Conservation (phyloP, 768 basidiomycete species). For the Kwoniella mangroviensis region DNA sequence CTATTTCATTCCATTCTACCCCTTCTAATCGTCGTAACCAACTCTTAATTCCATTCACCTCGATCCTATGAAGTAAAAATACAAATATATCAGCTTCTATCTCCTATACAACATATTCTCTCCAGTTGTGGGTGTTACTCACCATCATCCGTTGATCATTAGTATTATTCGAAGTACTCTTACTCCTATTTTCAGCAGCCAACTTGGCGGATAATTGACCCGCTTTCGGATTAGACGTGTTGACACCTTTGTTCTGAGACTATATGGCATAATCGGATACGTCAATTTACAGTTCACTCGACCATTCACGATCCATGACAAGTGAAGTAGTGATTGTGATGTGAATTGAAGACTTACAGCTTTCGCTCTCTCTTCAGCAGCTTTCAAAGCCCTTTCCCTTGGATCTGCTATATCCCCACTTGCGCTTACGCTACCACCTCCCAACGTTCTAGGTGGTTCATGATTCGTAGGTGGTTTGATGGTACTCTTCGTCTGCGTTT, state of each 20-base stretch:
- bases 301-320: not conserved
- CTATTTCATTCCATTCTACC: not conserved
- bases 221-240: slow-evolving; percentile 48
- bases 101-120: not conserved
- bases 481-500: too few species aligned
- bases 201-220: slow-evolving; percentile 53
- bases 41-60: slow-evolving; percentile 23
- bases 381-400: slow-evolving; percentile 49
- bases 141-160: slow-evolving; percentile 51
- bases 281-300: not conserved
- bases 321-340: too few species aligned
- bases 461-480: not conserved
- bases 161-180: slow-evolving; percentile 19
- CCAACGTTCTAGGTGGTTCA: slow-evolving; percentile 34
- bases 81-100: not conserved
- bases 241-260: slow-evolving; percentile 47
- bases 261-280: not conserved
- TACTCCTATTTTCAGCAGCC: slow-evolving; percentile 44
- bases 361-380: slow-evolving; percentile 54
- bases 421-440: slow-evolving; percentile 8
- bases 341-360: slow-evolving; percentile 38
- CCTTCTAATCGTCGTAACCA: not conserved
- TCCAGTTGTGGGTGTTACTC: slow-evolving; percentile 15
- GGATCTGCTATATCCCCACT: slow-evolving; percentile 36
- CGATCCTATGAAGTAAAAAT: slow-evolving; percentile 13